A percentile compares a stretch with the other conserved stretches of the same genome.
phyloP scores from a whole-genome alignment of 1,284 basidiomycete species.

The Heliocybe sulcata region DNA sequence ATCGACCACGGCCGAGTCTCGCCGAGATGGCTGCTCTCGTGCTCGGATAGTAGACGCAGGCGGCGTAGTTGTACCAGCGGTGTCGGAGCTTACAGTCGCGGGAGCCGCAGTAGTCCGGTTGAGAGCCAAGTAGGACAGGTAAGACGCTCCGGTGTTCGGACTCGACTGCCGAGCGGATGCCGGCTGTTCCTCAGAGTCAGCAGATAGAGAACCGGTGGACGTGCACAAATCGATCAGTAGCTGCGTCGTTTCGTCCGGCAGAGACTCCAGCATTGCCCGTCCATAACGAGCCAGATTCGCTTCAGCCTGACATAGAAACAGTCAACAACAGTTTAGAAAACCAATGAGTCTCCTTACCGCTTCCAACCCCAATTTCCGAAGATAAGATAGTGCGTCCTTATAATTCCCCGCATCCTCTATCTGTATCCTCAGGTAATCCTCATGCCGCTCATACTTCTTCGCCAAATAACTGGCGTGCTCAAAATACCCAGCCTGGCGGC shows the following conservation, averaged over 20 bases:
- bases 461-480: conserved; percentile 94
- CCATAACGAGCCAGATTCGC: conserved; percentile 82
- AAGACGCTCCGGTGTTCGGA: not conserved
- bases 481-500: conserved; percentile 93
- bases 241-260: conserved; percentile 85
- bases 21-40: conserved; percentile 28
- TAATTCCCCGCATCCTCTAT: conserved; percentile 90
- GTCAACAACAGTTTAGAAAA: conserved; percentile 1
- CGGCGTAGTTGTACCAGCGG: conserved; percentile 32
- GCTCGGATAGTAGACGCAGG: conserved; percentile 41
- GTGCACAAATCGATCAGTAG: conserved; percentile 91
- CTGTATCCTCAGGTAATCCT: conserved; percentile 91
- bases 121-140: conserved; percentile 3
- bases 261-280: conserved; percentile 71
- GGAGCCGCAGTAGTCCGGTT: conserved; percentile 17
- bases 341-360: conserved; percentile 43
- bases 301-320: conserved; percentile 48
- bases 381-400: conserved; percentile 75
- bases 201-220: conserved; percentile 44
- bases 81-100: conserved; percentile 57
- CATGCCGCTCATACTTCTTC: conserved; percentile 84
- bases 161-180: conserved; percentile 17
- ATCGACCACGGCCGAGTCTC: conserved; percentile 21
- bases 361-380: conserved; percentile 71
- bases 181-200: conserved; percentile 30